These are phyloP conservation scores for Penstemon davidsonii DNA, from an alignment of 257 asterid species.

Conservation along the genomic window DNA sequence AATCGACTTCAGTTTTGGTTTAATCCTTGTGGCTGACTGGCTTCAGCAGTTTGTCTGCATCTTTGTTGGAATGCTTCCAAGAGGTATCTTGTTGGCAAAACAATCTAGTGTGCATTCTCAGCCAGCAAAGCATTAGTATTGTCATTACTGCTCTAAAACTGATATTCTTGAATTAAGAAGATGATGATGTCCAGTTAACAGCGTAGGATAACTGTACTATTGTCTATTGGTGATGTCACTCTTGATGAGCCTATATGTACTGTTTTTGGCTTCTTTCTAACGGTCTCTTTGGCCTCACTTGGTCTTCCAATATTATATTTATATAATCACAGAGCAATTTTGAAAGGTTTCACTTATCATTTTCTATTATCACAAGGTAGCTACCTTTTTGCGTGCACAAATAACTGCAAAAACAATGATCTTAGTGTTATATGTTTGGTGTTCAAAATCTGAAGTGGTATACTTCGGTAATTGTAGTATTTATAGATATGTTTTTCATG, in stretches of 20 bases:
- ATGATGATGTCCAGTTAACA: neutral
- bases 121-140: too few relatives aligned
- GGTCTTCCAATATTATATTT: neutral
- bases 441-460: neutral
- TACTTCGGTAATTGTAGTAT: neutral
- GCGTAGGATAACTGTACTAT: neutral
- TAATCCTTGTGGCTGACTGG: too few relatives aligned
- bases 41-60: too few relatives aligned
- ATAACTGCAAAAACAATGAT: neutral
- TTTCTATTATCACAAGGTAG: too few relatives aligned
- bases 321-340: neutral
- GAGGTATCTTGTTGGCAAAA: too few relatives aligned
- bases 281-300: neutral
- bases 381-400: neutral
- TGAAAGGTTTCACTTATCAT: neutral
- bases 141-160: too few relatives aligned
- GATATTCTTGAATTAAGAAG: too few relatives aligned
- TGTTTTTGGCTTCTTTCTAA: slow-evolving; percentile 5
- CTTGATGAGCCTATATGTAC: neutral
- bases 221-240: neutral
- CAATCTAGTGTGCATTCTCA: too few relatives aligned
- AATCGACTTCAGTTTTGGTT: too few relatives aligned
- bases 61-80: too few relatives aligned
- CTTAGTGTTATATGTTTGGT: neutral
- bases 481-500: neutral